These are phyloP conservation scores for Heritiera fomes DNA, from an alignment of 345 rosid species.

Conservation along the genomic window DNA sequence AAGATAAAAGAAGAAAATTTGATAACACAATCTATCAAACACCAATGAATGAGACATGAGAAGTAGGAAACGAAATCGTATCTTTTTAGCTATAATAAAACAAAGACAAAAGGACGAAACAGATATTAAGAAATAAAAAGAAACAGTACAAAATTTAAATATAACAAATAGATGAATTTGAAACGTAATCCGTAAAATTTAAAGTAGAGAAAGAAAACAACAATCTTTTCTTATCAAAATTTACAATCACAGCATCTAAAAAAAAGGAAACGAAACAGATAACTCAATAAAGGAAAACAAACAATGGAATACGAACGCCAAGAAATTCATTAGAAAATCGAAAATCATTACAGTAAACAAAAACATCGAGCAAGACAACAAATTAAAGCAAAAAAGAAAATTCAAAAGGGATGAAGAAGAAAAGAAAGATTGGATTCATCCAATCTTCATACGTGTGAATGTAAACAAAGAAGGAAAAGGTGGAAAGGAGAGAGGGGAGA, in stretches of 20 bases:
- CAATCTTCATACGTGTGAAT: too few species aligned
- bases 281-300: not conserved
- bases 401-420: not conserved
- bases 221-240: not conserved
- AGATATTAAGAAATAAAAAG: not conserved
- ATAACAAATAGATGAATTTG: not conserved
- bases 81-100: not conserved
- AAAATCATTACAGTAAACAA: not conserved
- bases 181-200: not conserved
- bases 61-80: too few species aligned
- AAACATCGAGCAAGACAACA: not conserved
- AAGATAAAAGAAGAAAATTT: not conserved
- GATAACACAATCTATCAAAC: not conserved
- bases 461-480: not conserved
- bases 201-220: not conserved
- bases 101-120: not conserved
- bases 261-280: not conserved
- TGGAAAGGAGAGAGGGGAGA: not conserved
- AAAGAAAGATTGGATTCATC: not conserved
- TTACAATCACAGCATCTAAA: not conserved
- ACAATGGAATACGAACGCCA: not conserved
- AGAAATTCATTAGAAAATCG: not conserved
- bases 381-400: not conserved
- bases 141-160: too few species aligned
- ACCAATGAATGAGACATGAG: not conserved